Percentiles rank a stretch among this genome's conserved stretches.
These are phyloP conservation scores for Osmanthus fragrans DNA, from an alignment of 257 asterid species.

Conservation along the genomic window DNA sequence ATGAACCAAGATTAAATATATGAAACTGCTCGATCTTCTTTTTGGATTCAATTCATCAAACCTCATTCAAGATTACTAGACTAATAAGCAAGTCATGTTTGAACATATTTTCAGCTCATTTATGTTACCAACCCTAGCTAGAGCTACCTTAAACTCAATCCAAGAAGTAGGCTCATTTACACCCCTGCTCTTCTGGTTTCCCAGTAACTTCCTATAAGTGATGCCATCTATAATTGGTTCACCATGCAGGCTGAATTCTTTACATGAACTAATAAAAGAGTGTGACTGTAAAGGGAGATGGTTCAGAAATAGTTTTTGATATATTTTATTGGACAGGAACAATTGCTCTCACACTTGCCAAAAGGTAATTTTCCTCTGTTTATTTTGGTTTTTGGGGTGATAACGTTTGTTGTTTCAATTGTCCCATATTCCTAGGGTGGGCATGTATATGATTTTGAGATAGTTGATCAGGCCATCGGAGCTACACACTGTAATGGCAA, in stretches of 20 bases:
- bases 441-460: conserved; percentile 86
- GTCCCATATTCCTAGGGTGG: conserved; percentile 51
- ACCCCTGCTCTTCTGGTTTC: not conserved
- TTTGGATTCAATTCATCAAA: not conserved
- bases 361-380: conserved; percentile 45
- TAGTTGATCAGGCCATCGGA: conserved; percentile 76
- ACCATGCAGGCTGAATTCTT: conserved; percentile 74
- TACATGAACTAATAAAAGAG: conserved; percentile 74
- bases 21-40: not conserved
- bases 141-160: not conserved
- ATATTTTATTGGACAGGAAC: conserved; percentile 96
- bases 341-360: conserved; percentile 84
- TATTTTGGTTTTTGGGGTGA: conserved; percentile 14
- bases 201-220: conserved; percentile 14
- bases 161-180: not conserved
- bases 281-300: conserved; percentile 75
- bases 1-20: not conserved
- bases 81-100: not conserved
- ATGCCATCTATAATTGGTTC: conserved; percentile 23
- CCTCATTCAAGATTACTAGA: not conserved
- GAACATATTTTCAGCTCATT: not conserved
- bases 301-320: conserved; percentile 80
- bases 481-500: conserved; percentile 78
- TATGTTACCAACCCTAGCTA: not conserved
- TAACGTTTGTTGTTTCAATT: conserved; percentile 8